phyloP scores from a whole-genome alignment of 2,329 filamentous ascomycete genomes.

The Hypoxylon sp. region DNA sequence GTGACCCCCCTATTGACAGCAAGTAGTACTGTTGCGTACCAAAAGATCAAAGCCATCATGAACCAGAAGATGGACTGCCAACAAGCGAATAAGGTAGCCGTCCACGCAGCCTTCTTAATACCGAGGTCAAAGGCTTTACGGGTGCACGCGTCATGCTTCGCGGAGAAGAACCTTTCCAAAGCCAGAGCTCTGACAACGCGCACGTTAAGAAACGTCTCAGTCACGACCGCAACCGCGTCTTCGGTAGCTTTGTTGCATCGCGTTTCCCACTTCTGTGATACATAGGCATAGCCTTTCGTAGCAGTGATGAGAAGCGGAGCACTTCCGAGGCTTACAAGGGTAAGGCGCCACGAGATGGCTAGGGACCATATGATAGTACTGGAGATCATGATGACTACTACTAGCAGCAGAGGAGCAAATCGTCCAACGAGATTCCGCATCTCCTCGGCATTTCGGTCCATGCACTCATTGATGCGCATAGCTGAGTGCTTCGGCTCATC shows the following conservation, averaged over 20 bases:
- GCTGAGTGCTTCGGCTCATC: slow-evolving; percentile 76
- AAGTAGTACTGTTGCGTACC: slow-evolving; percentile 80
- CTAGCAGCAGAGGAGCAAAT: slow-evolving; percentile 79
- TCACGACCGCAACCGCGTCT: slow-evolving; percentile 73
- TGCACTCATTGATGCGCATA: slow-evolving; percentile 74
- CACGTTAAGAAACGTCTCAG: slow-evolving; percentile 84
- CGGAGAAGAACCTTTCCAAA: slow-evolving; percentile 78
- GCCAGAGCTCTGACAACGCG: slow-evolving; percentile 82
- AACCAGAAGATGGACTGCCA: slow-evolving; percentile 80
- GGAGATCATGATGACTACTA: slow-evolving; percentile 75
- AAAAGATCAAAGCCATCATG: slow-evolving; percentile 85
- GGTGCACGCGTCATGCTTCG: slow-evolving; percentile 71
- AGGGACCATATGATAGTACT: slow-evolving; percentile 84
- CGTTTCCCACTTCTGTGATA: slow-evolving; percentile 80
- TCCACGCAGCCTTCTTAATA: slow-evolving; percentile 74
- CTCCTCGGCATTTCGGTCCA: slow-evolving; percentile 89
- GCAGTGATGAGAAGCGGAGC: slow-evolving; percentile 77
- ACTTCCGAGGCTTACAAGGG: slow-evolving; percentile 79
- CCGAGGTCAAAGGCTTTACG: slow-evolving; percentile 72
- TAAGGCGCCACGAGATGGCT: slow-evolving; percentile 82
- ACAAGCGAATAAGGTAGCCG: slow-evolving; percentile 82
- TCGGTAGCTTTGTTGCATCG: slow-evolving; percentile 75
- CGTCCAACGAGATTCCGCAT: slow-evolving; percentile 86
- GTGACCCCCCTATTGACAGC: slow-evolving; percentile 60
- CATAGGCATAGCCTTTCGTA: slow-evolving; percentile 74